A percentile compares a stretch with the other conserved stretches of the same genome.
Evolutionary conservation across 2,329 filamentous ascomycete species (phyloP).

Genomic region (Magnaporthiopsis rhizophila): DNA sequence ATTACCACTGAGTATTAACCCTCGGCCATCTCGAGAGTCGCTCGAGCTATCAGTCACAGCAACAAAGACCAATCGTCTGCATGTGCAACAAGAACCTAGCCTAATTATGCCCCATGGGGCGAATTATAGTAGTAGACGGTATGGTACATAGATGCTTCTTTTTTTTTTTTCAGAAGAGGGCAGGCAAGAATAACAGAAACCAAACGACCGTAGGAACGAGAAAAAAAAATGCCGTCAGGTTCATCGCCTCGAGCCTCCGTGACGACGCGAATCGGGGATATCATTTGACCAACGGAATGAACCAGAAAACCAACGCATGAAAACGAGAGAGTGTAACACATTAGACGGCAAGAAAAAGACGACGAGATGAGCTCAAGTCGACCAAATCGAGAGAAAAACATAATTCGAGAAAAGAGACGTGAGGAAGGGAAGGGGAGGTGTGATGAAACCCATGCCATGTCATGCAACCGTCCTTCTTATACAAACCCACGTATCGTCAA

Average conservation of each 20-base stretch:
- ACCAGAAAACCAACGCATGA: not conserved
- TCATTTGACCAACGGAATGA: constrained; percentile 1
- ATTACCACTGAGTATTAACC: not conserved
- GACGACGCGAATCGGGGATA: constrained; percentile 2
- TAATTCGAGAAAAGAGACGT: not conserved
- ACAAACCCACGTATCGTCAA: constrained; percentile 4
- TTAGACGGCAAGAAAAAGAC: not conserved
- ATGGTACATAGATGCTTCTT: constrained; percentile 7
- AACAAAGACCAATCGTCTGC: not conserved
- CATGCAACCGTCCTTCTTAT: not conserved
- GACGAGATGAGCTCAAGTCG: not conserved
- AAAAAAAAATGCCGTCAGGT: not conserved
- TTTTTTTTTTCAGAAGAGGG: not conserved
- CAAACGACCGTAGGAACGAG: constrained; percentile 8
- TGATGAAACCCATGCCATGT: not conserved
- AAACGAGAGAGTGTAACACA: not conserved
- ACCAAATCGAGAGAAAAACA: not conserved
- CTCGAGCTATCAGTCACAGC: not conserved
- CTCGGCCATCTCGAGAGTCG: not conserved
- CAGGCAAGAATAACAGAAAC: not conserved
- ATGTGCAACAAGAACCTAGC: not conserved
- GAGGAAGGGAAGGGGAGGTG: not conserved
- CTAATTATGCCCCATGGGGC: not conserved
- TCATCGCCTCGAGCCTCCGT: constrained; percentile 1
- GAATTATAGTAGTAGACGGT: constrained; percentile 1